These are phyloP conservation scores for Chaetomium globosum DNA, from an alignment of 2,329 filamentous ascomycete genomes.

Conservation along the genomic window DNA sequence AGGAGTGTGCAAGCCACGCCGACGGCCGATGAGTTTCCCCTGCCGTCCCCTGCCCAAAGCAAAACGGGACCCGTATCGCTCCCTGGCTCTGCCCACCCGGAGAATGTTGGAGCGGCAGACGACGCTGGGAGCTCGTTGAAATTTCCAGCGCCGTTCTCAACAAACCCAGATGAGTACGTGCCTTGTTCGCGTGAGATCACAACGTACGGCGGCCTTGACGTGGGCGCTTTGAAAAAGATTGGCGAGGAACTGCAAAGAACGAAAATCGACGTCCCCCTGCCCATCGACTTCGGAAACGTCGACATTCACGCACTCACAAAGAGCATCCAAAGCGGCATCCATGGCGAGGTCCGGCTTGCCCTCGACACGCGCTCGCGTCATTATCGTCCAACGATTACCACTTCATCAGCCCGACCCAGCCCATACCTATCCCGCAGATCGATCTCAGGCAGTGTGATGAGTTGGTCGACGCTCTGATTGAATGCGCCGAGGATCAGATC, in stretches of 20 bases:
- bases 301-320: conserved; percentile 88
- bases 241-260: conserved; percentile 67
- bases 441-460: conserved; percentile 79
- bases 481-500: conserved; percentile 87
- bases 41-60: conserved; percentile 50
- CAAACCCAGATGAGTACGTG: conserved; percentile 56
- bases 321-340: conserved; percentile 86
- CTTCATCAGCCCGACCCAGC: conserved; percentile 53
- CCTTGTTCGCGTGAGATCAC: conserved; percentile 59
- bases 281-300: conserved; percentile 80
- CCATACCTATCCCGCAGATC: conserved; percentile 65
- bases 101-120: conserved; percentile 37
- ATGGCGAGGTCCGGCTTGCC: conserved; percentile 85
- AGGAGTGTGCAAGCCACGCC: conserved; percentile 53
- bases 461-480: conserved; percentile 81
- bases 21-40: conserved; percentile 47
- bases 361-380: conserved; percentile 72
- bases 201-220: conserved; percentile 71
- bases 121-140: conserved; percentile 36
- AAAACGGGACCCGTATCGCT: conserved; percentile 49
- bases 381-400: conserved; percentile 57
- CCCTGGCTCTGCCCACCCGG: conserved; percentile 43
- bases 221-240: conserved; percentile 65
- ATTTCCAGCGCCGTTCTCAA: conserved; percentile 44
- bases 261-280: conserved; percentile 73